Evolutionary conservation across 768 basidiomycete species (phyloP).

Genomic region (Panus rudis): DNA sequence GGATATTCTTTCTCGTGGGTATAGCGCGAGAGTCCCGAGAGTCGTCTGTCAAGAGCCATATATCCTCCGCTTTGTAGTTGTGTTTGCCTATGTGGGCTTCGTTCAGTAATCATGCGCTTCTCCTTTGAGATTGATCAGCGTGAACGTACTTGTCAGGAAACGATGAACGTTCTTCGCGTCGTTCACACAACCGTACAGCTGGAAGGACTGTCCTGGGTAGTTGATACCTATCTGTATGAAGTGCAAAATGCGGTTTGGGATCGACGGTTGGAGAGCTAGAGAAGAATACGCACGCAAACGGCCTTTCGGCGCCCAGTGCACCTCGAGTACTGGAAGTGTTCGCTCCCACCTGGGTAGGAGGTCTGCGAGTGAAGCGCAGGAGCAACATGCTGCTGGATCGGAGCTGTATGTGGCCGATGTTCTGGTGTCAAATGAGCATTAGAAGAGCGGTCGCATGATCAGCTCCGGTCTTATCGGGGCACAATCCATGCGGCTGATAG

Average conservation of each 20-base stretch:
- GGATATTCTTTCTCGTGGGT: constrained; percentile 81
- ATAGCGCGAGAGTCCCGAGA: constrained; percentile 47
- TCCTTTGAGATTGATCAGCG: constrained; percentile 1
- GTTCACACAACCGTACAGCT: constrained; percentile 84
- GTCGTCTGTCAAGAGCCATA: constrained; percentile 83
- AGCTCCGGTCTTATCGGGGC: not conserved
- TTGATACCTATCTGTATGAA: constrained; percentile 76
- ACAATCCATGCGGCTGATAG: not conserved
- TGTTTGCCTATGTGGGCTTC: constrained; percentile 8
- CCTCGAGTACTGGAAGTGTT: constrained; percentile 69
- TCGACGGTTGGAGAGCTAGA: not conserved
- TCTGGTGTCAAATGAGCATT: not conserved
- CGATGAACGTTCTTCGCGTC: constrained; percentile 75
- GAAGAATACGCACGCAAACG: constrained; percentile 53
- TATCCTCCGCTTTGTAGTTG: constrained; percentile 49
- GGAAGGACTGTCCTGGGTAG: constrained; percentile 62
- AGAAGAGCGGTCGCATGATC: not conserved
- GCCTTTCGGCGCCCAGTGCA: constrained; percentile 88
- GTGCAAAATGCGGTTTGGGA: not conserved
- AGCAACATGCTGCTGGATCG: not conserved
- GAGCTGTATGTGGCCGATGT: too few species aligned
- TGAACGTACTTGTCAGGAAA: constrained; percentile 65
- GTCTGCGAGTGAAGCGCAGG: not conserved
- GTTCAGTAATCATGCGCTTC: not conserved
- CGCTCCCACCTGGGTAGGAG: not conserved